A percentile compares a stretch with the other conserved stretches of the same genome.
Conservation (phyloP, 1,284 basidiomycete species). For the Ceratobasidium sp. region DNA sequence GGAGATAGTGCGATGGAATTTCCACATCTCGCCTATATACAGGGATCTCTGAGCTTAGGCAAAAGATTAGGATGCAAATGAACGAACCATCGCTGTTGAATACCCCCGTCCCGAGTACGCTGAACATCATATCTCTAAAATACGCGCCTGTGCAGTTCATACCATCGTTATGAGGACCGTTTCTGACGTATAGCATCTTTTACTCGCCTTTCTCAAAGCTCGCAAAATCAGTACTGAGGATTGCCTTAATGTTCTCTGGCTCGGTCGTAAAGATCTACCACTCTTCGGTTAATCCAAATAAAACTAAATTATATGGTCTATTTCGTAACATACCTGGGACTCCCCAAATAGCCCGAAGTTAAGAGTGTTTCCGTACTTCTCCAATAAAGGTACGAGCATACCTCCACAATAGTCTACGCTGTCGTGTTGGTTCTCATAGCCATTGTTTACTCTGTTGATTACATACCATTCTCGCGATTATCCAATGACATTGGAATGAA, state of each 20-base stretch:
- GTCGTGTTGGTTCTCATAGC: too few relatives aligned
- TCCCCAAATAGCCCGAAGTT: slow-evolving; percentile 2
- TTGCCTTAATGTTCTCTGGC: slow-evolving; percentile 25
- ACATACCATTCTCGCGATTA: slow-evolving; percentile 4
- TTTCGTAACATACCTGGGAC: too few relatives aligned
- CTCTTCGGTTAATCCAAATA: too few relatives aligned
- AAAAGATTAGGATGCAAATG: not conserved
- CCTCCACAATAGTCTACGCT: slow-evolving; percentile 17
- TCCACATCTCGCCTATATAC: slow-evolving; percentile 48
- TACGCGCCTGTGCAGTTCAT: too few relatives aligned
- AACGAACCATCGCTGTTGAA: slow-evolving; percentile 26
- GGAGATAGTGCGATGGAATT: slow-evolving; percentile 54
- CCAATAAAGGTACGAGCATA: not conserved
- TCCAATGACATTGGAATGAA: not conserved
- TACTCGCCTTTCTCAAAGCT: slow-evolving; percentile 27
- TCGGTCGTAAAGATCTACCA: slow-evolving; percentile 22
- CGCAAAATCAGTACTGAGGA: slow-evolving; percentile 25
- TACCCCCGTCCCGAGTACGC: slow-evolving; percentile 13
- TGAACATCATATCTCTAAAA: too few relatives aligned
- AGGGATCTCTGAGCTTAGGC: not conserved
- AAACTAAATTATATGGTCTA: too few relatives aligned
- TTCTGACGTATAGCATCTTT: not conserved
- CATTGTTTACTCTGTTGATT: too few relatives aligned
- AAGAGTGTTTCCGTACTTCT: not conserved
- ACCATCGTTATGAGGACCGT: too few relatives aligned